Conservation (phyloP, 2,329 filamentous ascomycete species). For the Sporothrix variecibatus region DNA sequence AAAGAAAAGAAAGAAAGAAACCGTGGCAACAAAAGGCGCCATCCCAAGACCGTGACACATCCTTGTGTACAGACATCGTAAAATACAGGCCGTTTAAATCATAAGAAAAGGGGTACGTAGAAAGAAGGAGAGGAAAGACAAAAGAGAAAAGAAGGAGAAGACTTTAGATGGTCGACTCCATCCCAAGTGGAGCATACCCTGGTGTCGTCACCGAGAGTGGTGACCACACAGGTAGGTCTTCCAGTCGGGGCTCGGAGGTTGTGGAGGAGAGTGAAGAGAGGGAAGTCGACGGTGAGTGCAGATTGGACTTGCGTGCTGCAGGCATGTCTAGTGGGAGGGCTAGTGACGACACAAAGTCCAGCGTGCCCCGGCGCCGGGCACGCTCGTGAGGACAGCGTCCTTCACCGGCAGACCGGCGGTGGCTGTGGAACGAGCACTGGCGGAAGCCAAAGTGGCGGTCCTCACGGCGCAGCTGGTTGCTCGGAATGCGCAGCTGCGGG, state of each 20-base stretch:
- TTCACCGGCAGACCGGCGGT: slow-evolving; percentile 57
- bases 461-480: slow-evolving; percentile 57
- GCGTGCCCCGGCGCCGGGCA: neutral
- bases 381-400: slow-evolving; percentile 52
- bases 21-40: neutral
- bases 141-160: neutral
- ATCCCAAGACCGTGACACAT: slow-evolving; percentile 17
- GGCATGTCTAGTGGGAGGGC: neutral
- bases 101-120: slow-evolving; percentile 28
- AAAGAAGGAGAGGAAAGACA: slow-evolving; percentile 36
- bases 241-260: slow-evolving; percentile 21
- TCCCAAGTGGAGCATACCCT: slow-evolving; percentile 27
- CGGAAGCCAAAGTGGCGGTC: slow-evolving; percentile 62
- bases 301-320: neutral
- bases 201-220: slow-evolving; percentile 21
- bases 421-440: slow-evolving; percentile 62
- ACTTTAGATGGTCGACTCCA: slow-evolving; percentile 29
- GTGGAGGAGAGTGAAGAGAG: neutral
- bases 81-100: slow-evolving; percentile 8
- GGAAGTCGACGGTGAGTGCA: neutral
- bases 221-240: slow-evolving; percentile 27
- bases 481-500: slow-evolving; percentile 59
- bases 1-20: neutral
- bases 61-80: neutral
- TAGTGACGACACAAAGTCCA: neutral